Percentiles rank a stretch among this genome's conserved stretches.
Conservation (phyloP, 2,329 filamentous ascomycete genomes). For the Pseudocercospora fijiensis region DNA sequence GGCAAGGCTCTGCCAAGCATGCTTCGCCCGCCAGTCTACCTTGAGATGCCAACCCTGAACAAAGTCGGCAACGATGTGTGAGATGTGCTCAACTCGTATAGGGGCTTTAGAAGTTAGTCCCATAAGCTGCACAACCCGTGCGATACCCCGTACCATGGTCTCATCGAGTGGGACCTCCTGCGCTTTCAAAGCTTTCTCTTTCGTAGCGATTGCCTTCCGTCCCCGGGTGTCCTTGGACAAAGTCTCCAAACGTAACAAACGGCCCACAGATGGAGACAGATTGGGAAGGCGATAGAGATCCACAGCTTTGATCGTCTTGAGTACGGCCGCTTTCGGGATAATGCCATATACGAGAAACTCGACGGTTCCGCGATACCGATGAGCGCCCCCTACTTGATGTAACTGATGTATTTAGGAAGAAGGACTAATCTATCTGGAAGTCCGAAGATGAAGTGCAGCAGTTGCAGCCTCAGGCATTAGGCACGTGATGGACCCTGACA, state of each 20-base stretch:
- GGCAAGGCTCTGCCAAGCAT: neutral
- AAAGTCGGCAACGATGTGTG: constrained; percentile 19
- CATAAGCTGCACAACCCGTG: constrained; percentile 7
- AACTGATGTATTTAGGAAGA: no score
- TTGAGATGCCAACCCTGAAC: constrained; percentile 26
- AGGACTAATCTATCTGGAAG: no score
- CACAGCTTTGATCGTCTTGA: constrained; percentile 17
- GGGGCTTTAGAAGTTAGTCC: constrained; percentile 1
- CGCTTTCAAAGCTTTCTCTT: neutral
- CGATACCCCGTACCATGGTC: constrained; percentile 11
- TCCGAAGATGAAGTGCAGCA: no score
- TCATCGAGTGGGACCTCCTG: neutral
- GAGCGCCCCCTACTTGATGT: no score
- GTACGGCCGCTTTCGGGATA: constrained; percentile 18
- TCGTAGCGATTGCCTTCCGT: neutral
- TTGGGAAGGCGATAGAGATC: constrained; percentile 13
- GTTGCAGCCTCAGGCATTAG: no score
- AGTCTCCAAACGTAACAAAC: neutral
- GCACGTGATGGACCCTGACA: no score
- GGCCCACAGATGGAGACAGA: neutral
- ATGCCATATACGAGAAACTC: constrained; percentile 18
- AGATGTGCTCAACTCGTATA: constrained; percentile 11
- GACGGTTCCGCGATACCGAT: no score
- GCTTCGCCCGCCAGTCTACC: neutral
- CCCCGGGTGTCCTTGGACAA: neutral